Evolutionary conservation across 2,329 filamentous ascomycete genomes (phyloP), one percentile per base, ranked within the genome.

Genomic region (Fusarium tuaranense): DNA sequence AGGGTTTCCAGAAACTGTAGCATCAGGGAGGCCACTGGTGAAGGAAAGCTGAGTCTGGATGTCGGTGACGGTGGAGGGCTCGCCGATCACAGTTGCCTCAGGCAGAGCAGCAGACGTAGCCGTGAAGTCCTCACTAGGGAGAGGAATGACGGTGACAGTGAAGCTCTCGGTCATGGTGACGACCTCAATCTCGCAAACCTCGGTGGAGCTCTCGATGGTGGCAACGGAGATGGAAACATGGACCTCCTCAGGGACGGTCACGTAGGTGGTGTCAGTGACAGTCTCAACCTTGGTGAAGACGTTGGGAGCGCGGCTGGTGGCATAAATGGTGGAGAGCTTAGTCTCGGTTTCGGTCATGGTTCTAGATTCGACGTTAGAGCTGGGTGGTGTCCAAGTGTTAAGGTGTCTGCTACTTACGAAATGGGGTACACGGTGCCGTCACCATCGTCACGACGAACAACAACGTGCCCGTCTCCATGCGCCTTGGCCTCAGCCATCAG

Each of bases 291-390:
- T 62, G 53, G 76, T 77, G n/a, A 69, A 69, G 13, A 72, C 68
- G 12, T 72, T 64, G 13, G 71, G 67, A 6, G 73, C 63, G 18
- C 65, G 77, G 34, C 70, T 76, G 65, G 81, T 65, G 61, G 76
- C 80, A 71, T 83, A 84, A 63, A 83, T 76, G 48, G 82, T 83
- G 25, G 78, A 78, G 48, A 81, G 68, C 22, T 77, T 74, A 22
- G 82, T 83, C 58, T 80, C 77, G 13, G 82, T 84, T 39, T 78
- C 75, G 20, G 82, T 83, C 59, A 80, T 78, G 9, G 82, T 84
- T 44, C 82, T 83, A 18, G 9, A 30, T 22, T 12, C 27, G 27
- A 20, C 12, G 25, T 25, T 55, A 78, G 68, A 63, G 12, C 8
- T 14, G 8, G n/a, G 10, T 2, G 38, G 16, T 32, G 10, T 39